Base-by-base conservation (phyloP, 2,329 filamentous ascomycete species). In the Fusarium sp. region DNA sequence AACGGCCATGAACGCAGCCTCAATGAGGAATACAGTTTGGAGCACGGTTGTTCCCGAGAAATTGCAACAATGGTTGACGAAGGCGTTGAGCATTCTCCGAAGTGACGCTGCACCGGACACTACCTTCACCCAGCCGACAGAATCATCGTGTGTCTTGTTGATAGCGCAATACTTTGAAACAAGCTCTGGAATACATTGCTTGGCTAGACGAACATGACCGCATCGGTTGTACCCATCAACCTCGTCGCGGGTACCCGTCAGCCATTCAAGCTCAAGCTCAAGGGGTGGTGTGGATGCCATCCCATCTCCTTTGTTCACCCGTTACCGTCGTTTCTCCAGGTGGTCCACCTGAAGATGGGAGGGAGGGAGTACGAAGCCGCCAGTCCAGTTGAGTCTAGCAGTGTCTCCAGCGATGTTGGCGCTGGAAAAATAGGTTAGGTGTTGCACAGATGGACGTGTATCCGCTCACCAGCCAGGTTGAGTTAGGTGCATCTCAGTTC, bases 401-500 rank as follows among this genome's bases (percentile, higher is more conserved):
- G 34, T 42, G 49, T 42, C 18, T 26, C 23, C 49, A 42, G 34
- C 49, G 23, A 19, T 34, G n/a, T 25, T 42, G 49, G 49, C 50
- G 52, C 51, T 65, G 60, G 44, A 62, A 67, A 70, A 69, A 62
- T 61, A 56, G 57, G 19, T 62, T 46, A 58, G 67, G 43, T 45
- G 62, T 67, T 58, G 67, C 58, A 67, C 66, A 31, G 50, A 54
- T 30, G 62, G 49, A 46, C 30, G 37, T 18, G 43, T 67, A 53
- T 37, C 62, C 67, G 66, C 62, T 52, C 71, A 57, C 69, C 56
- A 60, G 54, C 67, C 58, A 58, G 44, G 61, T 60, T 65, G 46
- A 65, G 62, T 65, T 58, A 69, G 67, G 58, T 67, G 45, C 63
- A 52, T 59, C 64, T 54, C 50, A 67, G 39, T 67, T 66, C 57